Evolutionary conservation across 305 asterid species (phyloP), one percentile per base, ranked within the genome.

Genomic region (Andrographis paniculata): DNA sequence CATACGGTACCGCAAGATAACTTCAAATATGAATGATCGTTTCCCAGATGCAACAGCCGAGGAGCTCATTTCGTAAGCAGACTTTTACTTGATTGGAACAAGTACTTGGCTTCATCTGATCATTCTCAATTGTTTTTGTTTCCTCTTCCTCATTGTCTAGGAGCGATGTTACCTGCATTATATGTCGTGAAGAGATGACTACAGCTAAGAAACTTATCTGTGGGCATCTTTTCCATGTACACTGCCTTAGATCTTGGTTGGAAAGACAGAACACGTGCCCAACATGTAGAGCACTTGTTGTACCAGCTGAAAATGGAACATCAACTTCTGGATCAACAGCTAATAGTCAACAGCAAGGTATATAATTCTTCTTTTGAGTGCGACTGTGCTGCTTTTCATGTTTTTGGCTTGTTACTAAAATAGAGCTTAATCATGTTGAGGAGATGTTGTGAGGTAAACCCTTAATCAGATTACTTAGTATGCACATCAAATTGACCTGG

Each of bases 121-220:
- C 4, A 42, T 45, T 43, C 39, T 58, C 51, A 39, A 5, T 48
- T 28, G n/a, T 19, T 27, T 18, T 58, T 23, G 41, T 18, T 14
- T 45, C 47, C 38, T 6, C 50, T 17, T 20, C 20, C 19, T 23
- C n/a, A 43, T 12, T 54, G 36, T 68, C 65, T 77, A 82, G 98
- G 48, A 80, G 84, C 45, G 98, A 89, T 30, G 92, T 84, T 18
- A 91, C 92, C 60, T 91, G 98, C 72, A 86, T 91, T 54, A 91
- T 91, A 63, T 91, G 96, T 61, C 96, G 96, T 18, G 98, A 86
- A 78, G 98, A 91, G 84, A 91, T 91, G 96, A 76, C 89, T 45
- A 68, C 75, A 17, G 98, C 98, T 24, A 83, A 91, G 66, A 86
- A 78, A 62, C 95, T 91, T 63, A 46, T 73, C 1, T 91, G 98